Base-by-base conservation (phyloP, 2,329 filamentous ascomycete species). In the Penicillium sp. region DNA sequence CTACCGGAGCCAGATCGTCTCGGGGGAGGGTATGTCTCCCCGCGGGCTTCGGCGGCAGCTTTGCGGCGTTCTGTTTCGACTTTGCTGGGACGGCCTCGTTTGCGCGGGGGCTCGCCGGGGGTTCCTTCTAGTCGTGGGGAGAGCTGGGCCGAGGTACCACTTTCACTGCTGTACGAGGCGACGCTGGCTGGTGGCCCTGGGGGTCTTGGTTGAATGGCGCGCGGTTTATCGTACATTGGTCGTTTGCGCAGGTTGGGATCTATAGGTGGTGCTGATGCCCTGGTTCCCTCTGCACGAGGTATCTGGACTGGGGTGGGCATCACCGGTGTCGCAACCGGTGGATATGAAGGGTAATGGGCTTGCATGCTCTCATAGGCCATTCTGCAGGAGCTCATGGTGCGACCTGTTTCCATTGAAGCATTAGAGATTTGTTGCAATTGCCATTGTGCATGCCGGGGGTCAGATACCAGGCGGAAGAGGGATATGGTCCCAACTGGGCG, bases 41-140 rank as follows among this genome's bases (percentile, higher is more conserved):
- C 75, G 31, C 70, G 72, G 35, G 73, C 71, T 61, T 76, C 72
- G 39, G 75, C 74, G 45, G 66, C 68, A 25, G 69, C 67, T 57
- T 67, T 75, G 33, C 75, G 75, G 48, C 74, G 70, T 58, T 77
- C 75, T 3, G 71, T 68, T 58, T 78, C 76, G 33, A 67, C 68
- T 66, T 78, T 78, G 59, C 69, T 78, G 57, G 76, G 76, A 16
- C 76, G 72, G n/a, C 76, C 76, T 54, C 76, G 69, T 72, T 77
- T 77, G 45, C 73, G 69, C 53, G 70, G 74, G 33, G 71, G 73
- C 50, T 77, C 73, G 37, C 68, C 67, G 58, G 63, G 62, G 23
- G 59, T 37, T 6, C 63, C 39, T 27, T 75, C 74, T 13, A 70
- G 57, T 25, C 69, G 60, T 16, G 74, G 74, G 23, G 75, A 75